Conservation (phyloP, 805 yeast species). For the Wilhelminamyces savonicus region DNA sequence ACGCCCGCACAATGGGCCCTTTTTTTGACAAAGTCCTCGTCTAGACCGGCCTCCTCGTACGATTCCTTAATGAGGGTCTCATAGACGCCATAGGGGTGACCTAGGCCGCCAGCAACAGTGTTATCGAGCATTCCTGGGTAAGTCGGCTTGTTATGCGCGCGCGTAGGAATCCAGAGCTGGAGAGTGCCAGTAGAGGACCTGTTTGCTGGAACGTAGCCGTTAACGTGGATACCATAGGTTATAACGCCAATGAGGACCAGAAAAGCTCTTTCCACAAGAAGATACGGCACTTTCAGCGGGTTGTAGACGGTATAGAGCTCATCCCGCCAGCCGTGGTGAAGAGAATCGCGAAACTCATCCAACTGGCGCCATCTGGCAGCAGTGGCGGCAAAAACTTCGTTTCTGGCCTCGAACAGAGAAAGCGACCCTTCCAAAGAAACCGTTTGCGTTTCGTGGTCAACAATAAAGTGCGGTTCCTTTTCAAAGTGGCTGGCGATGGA, state of each 20-base stretch:
- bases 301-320: slow-evolving; percentile 73
- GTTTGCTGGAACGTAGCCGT: slow-evolving; percentile 60
- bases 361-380: slow-evolving; percentile 34
- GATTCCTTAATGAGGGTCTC: slow-evolving; percentile 86
- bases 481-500: slow-evolving; percentile 17
- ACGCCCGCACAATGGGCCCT: slow-evolving; percentile 53
- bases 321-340: slow-evolving; percentile 71
- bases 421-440: slow-evolving; percentile 22
- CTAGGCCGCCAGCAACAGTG: slow-evolving; percentile 93
- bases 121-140: slow-evolving; percentile 90
- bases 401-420: slow-evolving; percentile 36
- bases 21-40: slow-evolving; percentile 39
- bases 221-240: slow-evolving; percentile 85
- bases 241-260: slow-evolving; percentile 78
- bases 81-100: slow-evolving; percentile 64
- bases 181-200: slow-evolving; percentile 31
- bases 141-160: slow-evolving; percentile 75
- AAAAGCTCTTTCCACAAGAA: slow-evolving; percentile 73
- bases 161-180: slow-evolving; percentile 77
- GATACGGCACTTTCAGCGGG: slow-evolving; percentile 49
- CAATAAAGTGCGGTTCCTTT: slow-evolving; percentile 7
- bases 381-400: slow-evolving; percentile 31
- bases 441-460: slow-evolving; percentile 13
- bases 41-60: slow-evolving; percentile 85
- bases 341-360: slow-evolving; percentile 21